Percentiles rank a stretch among this genome's conserved stretches.
Evolutionary conservation across 176 grass and related monocot genomes (phyloP).

Genomic region (Rhynchospora pubera): DNA sequence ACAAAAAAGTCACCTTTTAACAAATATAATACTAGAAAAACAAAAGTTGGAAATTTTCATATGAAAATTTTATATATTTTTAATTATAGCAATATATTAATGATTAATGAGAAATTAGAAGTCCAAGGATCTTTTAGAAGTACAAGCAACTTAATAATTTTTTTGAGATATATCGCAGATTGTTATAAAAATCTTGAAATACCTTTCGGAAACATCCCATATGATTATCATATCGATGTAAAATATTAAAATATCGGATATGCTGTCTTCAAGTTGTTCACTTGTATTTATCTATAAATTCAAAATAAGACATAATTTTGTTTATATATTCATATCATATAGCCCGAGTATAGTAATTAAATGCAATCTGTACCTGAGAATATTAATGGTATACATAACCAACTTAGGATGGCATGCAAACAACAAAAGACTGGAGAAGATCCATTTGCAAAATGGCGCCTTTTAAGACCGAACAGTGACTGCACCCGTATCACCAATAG

Average conservation of each 20-base stretch:
- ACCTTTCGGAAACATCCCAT: no score
- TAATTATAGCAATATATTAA: no score
- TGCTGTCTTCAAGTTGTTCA: background rate
- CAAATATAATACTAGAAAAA: no score
- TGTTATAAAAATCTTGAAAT: no score
- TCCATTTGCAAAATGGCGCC: background rate
- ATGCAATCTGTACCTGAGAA: background rate
- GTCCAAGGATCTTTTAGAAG: no score
- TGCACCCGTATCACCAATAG: background rate
- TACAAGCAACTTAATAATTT: no score
- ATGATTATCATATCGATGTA: background rate
- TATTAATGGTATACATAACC: background rate
- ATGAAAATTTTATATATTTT: no score
- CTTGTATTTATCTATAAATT: background rate
- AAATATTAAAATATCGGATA: background rate
- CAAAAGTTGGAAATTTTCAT: no score
- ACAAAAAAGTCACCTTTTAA: no score
- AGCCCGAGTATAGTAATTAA: background rate
- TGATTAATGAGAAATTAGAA: no score
- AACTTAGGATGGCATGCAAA: background rate
- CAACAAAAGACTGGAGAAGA: background rate
- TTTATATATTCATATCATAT: background rate
- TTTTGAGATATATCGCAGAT: no score
- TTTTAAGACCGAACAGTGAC: background rate
- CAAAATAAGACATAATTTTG: background rate